phyloP scores from a whole-genome alignment of 139 green algal species.

The Tetradesmus lagerheimii region DNA sequence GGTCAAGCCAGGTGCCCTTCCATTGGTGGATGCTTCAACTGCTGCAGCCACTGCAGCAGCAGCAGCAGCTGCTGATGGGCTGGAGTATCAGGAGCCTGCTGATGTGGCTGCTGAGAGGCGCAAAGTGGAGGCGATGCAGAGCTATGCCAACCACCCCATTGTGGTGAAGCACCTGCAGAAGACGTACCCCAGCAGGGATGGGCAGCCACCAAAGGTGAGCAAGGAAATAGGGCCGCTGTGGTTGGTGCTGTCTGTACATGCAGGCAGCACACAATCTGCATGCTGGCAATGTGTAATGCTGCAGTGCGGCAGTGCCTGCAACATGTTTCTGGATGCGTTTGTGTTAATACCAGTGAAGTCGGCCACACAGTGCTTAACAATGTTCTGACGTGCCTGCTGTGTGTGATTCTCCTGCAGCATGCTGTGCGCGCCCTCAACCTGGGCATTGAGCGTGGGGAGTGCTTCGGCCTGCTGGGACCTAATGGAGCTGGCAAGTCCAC shows the following conservation, averaged over 20 bases:
- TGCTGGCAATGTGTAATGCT: too few species aligned
- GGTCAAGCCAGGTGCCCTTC: neutral
- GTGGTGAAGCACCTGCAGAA: constrained; percentile 84
- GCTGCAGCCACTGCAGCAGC: too few species aligned
- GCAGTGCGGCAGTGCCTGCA: neutral
- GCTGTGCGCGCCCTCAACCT: constrained; percentile 72
- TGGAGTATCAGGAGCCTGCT: constrained; percentile 27
- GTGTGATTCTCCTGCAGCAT: constrained; percentile 46
- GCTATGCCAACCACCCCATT: constrained; percentile 68
- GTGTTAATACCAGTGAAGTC: too few species aligned
- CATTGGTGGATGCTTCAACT: neutral
- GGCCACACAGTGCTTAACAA: too few species aligned
- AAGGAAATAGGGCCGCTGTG: neutral
- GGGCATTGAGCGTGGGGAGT: constrained; percentile 59
- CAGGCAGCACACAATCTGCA: too few species aligned
- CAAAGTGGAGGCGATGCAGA: constrained; percentile 34
- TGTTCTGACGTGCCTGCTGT: too few species aligned
- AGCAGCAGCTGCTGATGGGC: constrained; percentile 13
- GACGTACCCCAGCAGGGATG: constrained; percentile 75
- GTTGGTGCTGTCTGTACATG: neutral
- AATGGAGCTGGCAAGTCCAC: constrained; percentile 94
- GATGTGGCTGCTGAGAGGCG: constrained; percentile 47
- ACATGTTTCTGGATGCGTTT: too few species aligned
- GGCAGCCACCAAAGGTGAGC: constrained; percentile 63
- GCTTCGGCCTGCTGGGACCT: constrained; percentile 86